These are phyloP conservation scores for Chrysosporium keratinophilum DNA, from an alignment of 2,329 filamentous ascomycete species.

Conservation along the genomic window DNA sequence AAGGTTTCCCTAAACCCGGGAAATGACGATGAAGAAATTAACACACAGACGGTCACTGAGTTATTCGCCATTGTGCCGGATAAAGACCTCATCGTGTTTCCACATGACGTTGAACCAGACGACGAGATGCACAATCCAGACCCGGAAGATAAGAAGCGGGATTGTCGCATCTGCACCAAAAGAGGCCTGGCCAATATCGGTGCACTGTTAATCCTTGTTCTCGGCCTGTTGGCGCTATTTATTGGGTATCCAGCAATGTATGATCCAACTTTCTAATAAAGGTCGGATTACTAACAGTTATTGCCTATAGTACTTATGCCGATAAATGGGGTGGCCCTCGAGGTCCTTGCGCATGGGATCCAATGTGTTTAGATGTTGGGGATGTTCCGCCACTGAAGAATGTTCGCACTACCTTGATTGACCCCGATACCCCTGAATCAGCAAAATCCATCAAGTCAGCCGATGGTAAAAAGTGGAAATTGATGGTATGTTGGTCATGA, in stretches of 20 bases:
- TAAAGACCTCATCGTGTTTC: constrained; percentile 55
- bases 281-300: background rate
- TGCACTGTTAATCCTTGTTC: constrained; percentile 48
- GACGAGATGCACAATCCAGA: constrained; percentile 63
- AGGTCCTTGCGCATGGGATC: constrained; percentile 27
- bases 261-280: constrained; percentile 23
- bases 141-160: constrained; percentile 50
- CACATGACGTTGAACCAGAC: constrained; percentile 63
- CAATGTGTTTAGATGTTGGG: constrained; percentile 43
- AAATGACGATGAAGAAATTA: constrained; percentile 56
- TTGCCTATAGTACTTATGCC: constrained; percentile 1
- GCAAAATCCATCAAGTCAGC: constrained; percentile 46
- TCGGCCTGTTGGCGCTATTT: constrained; percentile 55
- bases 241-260: constrained; percentile 62
- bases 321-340: background rate
- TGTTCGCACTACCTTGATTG: constrained; percentile 51
- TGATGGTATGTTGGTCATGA: constrained; percentile 45
- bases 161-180: constrained; percentile 55
- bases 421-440: constrained; percentile 54
- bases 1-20: constrained; percentile 48
- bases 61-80: constrained; percentile 64
- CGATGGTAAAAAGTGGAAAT: constrained; percentile 51
- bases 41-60: constrained; percentile 62
- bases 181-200: constrained; percentile 56
- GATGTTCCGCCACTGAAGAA: constrained; percentile 48